Conservation (phyloP, 2,329 filamentous ascomycete species). For the Dendryphion nanum region DNA sequence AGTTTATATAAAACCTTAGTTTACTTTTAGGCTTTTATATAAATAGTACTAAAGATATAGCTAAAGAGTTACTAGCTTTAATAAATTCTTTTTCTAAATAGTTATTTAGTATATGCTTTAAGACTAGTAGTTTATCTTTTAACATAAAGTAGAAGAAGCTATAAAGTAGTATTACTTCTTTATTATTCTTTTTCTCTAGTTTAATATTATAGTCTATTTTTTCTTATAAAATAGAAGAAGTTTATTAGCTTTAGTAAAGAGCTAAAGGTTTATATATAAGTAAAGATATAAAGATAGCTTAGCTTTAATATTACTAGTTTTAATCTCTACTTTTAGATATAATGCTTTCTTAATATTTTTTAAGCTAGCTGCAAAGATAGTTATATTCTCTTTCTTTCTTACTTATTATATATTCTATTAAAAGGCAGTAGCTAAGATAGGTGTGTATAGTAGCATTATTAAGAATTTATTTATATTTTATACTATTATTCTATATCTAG, state of each 20-base stretch:
- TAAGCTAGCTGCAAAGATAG: not conserved
- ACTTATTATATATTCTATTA: too few species aligned
- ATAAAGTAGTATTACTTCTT: not conserved
- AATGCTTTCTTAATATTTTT: not conserved
- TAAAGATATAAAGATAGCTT: not conserved
- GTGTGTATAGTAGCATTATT: too few species aligned
- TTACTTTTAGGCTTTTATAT: conserved; percentile 27
- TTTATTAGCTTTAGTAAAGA: not conserved
- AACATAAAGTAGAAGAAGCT: not conserved
- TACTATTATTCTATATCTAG: too few species aligned
- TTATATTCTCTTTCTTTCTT: too few species aligned
- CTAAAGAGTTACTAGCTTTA: conserved; percentile 4
- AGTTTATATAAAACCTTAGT: conserved; percentile 37
- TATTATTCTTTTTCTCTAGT: not conserved
- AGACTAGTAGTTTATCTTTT: not conserved
- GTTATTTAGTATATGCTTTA: not conserved
- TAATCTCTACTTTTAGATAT: not conserved
- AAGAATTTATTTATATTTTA: too few species aligned
- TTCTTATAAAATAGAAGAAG: not conserved
- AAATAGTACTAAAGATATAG: conserved; percentile 26
- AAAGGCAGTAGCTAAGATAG: too few species aligned
- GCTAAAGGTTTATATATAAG: not conserved
- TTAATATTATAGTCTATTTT: not conserved
- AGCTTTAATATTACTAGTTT: not conserved
- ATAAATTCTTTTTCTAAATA: conserved; percentile 6